These are phyloP conservation scores for Cyberlindnera bimundalis DNA, from an alignment of 805 yeast genomes.

Conservation along the genomic window DNA sequence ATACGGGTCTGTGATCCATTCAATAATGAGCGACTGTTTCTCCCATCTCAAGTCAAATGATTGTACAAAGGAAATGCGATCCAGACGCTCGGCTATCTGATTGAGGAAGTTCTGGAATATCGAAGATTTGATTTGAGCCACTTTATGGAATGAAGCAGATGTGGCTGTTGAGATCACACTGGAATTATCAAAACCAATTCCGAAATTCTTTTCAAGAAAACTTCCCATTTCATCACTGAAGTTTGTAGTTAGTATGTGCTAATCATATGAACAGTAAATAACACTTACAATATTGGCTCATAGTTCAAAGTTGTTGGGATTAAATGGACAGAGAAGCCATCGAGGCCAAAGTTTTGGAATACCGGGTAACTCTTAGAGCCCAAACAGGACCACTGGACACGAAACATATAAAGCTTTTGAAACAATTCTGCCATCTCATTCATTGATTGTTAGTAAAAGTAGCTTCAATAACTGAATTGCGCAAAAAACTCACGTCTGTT, in stretches of 20 bases:
- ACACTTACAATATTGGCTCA: slow-evolving; percentile 21
- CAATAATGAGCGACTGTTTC: slow-evolving; percentile 10
- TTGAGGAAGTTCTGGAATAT: slow-evolving; percentile 19
- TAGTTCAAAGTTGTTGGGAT: slow-evolving; percentile 21
- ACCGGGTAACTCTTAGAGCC: slow-evolving; percentile 3
- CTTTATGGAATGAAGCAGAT: slow-evolving; percentile 22
- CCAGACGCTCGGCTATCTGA: slow-evolving; percentile 13
- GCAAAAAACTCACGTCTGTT: slow-evolving; percentile 3
- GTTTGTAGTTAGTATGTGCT: slow-evolving; percentile 7
- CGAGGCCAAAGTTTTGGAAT: slow-evolving; percentile 22
- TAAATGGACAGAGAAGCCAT: slow-evolving; percentile 20
- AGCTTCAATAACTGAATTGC: background rate
- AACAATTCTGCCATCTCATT: slow-evolving; percentile 10
- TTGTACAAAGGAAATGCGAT: slow-evolving; percentile 21
- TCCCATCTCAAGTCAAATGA: slow-evolving; percentile 22
- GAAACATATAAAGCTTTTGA: slow-evolving; percentile 16
- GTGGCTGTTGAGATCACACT: slow-evolving; percentile 22
- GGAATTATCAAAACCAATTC: slow-evolving; percentile 13
- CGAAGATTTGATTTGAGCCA: slow-evolving; percentile 17
- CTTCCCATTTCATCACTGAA: slow-evolving; percentile 19
- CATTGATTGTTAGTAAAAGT: background rate
- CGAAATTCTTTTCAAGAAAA: slow-evolving; percentile 13
- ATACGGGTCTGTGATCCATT: slow-evolving; percentile 23
- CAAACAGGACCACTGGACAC: slow-evolving; percentile 20
- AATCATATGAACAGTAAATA: background rate